Conservation (phyloP, 1,284 basidiomycete species). For the Rhizoctonia solani region DNA sequence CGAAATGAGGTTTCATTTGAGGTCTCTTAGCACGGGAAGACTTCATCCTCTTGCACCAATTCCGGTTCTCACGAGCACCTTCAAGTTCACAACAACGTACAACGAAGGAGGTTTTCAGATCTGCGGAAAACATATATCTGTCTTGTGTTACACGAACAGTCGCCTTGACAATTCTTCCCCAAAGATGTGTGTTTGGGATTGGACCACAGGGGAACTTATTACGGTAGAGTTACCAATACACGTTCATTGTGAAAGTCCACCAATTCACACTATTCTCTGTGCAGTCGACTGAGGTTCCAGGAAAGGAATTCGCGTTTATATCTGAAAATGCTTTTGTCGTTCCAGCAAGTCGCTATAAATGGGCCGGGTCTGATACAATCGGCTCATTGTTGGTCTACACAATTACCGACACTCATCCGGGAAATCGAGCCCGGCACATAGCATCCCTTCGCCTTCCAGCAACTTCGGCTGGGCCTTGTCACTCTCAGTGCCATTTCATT, state of each 20-base stretch:
- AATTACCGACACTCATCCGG: background rate
- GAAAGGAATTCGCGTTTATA: slow-evolving; percentile 12
- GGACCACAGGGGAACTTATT: slow-evolving; percentile 15
- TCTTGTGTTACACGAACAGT: background rate
- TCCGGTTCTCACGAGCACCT: background rate
- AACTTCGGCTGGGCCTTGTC: background rate
- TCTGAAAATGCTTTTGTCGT: slow-evolving; percentile 3
- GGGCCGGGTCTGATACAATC: background rate
- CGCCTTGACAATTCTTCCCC: background rate
- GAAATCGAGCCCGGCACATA: background rate
- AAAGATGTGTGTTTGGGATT: slow-evolving; percentile 12
- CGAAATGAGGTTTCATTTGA: slow-evolving; percentile 5
- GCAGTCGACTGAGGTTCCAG: slow-evolving; percentile 6
- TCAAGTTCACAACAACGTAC: slow-evolving; percentile 8
- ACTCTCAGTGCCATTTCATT: background rate
- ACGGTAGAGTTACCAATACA: background rate
- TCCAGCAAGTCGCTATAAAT: background rate
- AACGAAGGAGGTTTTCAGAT: slow-evolving; percentile 4
- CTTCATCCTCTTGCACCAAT: slow-evolving; percentile 14
- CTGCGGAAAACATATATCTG: background rate
- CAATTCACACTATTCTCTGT: background rate
- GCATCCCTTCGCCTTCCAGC: slow-evolving; percentile 20
- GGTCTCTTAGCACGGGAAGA: slow-evolving; percentile 9
- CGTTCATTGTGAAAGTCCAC: background rate
- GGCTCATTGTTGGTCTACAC: slow-evolving; percentile 16